Percentiles rank a stretch among this genome's conserved stretches.
These are phyloP conservation scores for Candida lessepsii DNA, from an alignment of 805 yeast genomes.

Conservation along the genomic window DNA sequence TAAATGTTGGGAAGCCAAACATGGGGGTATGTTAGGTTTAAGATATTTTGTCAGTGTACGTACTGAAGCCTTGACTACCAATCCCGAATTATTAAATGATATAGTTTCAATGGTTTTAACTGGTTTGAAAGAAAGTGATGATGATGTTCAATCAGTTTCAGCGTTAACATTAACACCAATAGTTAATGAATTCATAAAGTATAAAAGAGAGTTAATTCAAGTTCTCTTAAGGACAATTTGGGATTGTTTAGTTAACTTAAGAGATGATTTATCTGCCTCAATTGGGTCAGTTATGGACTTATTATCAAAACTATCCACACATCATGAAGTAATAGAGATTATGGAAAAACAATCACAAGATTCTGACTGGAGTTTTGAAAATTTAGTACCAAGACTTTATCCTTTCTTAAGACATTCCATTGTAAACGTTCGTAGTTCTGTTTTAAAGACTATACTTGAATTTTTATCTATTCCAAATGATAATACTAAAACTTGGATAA, in stretches of 20 bases:
- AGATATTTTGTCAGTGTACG: conserved; percentile 89
- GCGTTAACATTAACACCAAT: conserved; percentile 92
- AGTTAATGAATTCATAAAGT: conserved; percentile 77
- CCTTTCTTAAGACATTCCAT: conserved; percentile 95
- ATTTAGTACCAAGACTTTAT: conserved; percentile 82
- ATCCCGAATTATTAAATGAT: conserved; percentile 58
- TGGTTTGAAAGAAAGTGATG: conserved; percentile 76
- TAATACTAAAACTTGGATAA: conserved; percentile 66
- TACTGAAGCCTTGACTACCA: conserved; percentile 66
- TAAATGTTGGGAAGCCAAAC: conserved; percentile 92
- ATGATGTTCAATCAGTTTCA: conserved; percentile 96
- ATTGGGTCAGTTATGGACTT: conserved; percentile 96
- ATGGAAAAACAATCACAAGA: conserved; percentile 62
- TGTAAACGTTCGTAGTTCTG: conserved; percentile 85
- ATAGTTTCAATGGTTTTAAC: conserved; percentile 84
- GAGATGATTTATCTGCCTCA: conserved; percentile 91
- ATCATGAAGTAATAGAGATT: conserved; percentile 68
- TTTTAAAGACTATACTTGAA: conserved; percentile 73
- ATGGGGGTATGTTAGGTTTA: conserved; percentile 94
- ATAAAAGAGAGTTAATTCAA: conserved; percentile 51
- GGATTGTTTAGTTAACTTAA: conserved; percentile 79
- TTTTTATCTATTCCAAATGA: conserved; percentile 62
- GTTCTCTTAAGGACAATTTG: conserved; percentile 71
- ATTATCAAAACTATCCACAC: conserved; percentile 81
- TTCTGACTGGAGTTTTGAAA: conserved; percentile 59